Percentiles rank a stretch among this genome's conserved stretches.
phyloP scores from a whole-genome alignment of 768 basidiomycete genomes.

The Naganishia antarctica region DNA sequence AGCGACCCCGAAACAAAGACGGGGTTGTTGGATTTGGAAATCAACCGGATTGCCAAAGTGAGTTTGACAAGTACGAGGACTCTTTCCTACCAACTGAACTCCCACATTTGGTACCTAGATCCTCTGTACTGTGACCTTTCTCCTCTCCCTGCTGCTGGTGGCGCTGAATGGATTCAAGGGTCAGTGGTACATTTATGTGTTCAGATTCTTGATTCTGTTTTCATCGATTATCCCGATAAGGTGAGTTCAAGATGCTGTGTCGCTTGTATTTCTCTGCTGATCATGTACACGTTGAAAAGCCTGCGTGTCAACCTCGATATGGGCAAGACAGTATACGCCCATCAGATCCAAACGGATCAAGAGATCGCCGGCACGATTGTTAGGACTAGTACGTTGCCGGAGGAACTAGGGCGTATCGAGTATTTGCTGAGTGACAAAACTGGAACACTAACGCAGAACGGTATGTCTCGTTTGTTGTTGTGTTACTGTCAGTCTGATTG shows the following conservation, averaged over 20 bases:
- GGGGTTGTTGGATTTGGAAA: slow-evolving; percentile 85
- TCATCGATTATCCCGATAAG: slow-evolving; percentile 99
- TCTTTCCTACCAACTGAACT: background rate
- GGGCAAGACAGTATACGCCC: slow-evolving; percentile 97
- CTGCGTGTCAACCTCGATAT: slow-evolving; percentile 98
- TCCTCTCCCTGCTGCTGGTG: slow-evolving; percentile 80
- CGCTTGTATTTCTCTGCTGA: background rate
- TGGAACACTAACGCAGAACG: slow-evolving; percentile 94
- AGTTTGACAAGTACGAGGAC: slow-evolving; percentile 19
- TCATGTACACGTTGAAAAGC: slow-evolving; percentile 52
- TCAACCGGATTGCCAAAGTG: slow-evolving; percentile 92
- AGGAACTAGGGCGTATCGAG: slow-evolving; percentile 50
- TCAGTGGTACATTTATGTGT: slow-evolving; percentile 90
- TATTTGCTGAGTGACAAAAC: slow-evolving; percentile 97
- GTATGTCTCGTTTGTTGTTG: slow-evolving; percentile 52
- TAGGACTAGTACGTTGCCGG: slow-evolving; percentile 92
- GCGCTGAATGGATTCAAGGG: slow-evolving; percentile 95
- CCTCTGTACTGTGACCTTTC: slow-evolving; percentile 88
- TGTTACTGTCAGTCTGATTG: background rate
- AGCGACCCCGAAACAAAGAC: slow-evolving; percentile 93
- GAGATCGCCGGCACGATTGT: slow-evolving; percentile 96
- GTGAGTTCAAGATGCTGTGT: slow-evolving; percentile 52
- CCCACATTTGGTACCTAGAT: slow-evolving; percentile 59
- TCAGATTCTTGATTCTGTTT: slow-evolving; percentile 94
- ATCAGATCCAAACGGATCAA: slow-evolving; percentile 84